Evolutionary conservation across 129 eudicot species (phyloP).

Genomic region (Flaveria brownii): DNA sequence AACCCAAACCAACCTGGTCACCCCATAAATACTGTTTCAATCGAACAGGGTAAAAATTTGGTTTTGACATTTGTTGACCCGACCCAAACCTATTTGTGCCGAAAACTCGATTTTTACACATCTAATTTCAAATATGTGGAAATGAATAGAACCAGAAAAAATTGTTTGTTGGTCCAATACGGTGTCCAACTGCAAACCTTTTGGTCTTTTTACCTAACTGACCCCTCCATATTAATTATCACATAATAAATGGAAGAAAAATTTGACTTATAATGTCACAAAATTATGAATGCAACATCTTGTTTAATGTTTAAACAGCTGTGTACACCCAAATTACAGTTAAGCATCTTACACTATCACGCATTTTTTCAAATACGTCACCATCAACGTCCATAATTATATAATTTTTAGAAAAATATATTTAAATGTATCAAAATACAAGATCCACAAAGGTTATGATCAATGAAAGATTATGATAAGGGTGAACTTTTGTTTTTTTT

Average conservation of each 20-base stretch:
- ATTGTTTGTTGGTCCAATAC: constrained; percentile 23
- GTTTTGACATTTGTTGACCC: no score
- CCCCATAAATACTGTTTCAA: no score
- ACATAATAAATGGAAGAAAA: constrained; percentile 30
- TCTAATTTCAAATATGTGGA: neutral
- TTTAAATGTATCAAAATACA: neutral
- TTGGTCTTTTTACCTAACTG: constrained; percentile 25
- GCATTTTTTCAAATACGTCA: constrained; percentile 27
- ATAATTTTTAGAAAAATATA: neutral
- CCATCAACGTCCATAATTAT: constrained; percentile 6
- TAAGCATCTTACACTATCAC: constrained; percentile 25
- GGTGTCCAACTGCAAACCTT: constrained; percentile 34
- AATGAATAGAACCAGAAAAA: neutral
- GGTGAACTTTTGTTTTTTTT: no score
- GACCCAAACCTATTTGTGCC: no score
- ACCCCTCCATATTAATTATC: constrained; percentile 16
- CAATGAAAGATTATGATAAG: neutral
- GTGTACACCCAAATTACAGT: constrained; percentile 33
- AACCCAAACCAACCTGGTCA: no score
- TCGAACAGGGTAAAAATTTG: no score
- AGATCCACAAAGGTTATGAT: neutral
- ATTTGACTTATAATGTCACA: constrained; percentile 31
- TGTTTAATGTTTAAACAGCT: constrained; percentile 39
- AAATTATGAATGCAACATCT: constrained; percentile 37
- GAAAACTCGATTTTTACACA: no score